Evolutionary conservation across 106 monocot species (phyloP), one percentile per base, ranked within the genome.

Genomic region (Platanthera zijinensis): DNA sequence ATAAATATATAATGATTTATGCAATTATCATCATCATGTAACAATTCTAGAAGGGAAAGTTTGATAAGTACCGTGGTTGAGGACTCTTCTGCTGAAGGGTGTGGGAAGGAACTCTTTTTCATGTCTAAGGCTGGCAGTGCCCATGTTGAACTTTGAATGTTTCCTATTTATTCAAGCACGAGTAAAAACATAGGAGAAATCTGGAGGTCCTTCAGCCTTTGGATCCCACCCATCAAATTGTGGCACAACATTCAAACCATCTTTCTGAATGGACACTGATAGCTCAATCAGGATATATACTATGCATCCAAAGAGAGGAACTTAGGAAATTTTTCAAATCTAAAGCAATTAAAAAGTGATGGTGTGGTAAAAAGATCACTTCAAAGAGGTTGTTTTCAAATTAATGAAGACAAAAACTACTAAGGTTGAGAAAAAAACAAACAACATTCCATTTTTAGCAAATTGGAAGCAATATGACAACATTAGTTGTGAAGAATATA

Each of bases 211-310:
- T 8, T 48, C 76, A 10, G 57, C 48, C 66, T 75, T 81, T n/a
- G 75, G 75, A 62, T 81, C 80, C 80, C 80, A 81, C 30, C 69
- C 80, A 48, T 75, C 80, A 66, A 81, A 81, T 57, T 70, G 80
- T 2, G 80, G 80, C 50, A 70, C 69, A 0, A 75, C 75, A 53
- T 56, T 70, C 75, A 53, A 81, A 1, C 52, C 72, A 19, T 50
- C 66, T 47, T 45, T 51, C 72, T 72, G 72, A 72, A 51, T 4
- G 50, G 9, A 9, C 4, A 50, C 51, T 19, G 9, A 72, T 7
- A 50, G 12, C 21, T 51, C 49, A 72, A 72, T 72, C 18, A 72
- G 45, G 4, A 72, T 10, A 21, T 2, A n/a, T n/a, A n/a, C n/a
- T n/a, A n/a, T n/a, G n/a, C 3, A 10, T 21, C 10, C 22, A 19